Percentiles rank a stretch among this genome's conserved stretches.
Conservation (phyloP, 1,139 yeast species). For the Groenewaldozyma auringiensis region DNA sequence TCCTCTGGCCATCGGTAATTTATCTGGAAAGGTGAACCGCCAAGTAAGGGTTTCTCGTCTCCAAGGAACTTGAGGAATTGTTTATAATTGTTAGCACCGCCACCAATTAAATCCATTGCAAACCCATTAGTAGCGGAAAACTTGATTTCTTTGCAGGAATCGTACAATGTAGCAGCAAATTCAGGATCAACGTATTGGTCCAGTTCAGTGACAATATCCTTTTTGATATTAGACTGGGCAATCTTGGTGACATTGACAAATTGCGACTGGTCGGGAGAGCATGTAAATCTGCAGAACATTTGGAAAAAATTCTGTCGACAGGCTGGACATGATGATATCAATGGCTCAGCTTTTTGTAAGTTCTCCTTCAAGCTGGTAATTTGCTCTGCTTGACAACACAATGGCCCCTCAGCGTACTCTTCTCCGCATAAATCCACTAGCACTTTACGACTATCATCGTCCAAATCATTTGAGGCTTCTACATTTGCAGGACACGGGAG, state of each 20-base stretch:
- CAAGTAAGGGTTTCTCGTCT: slow-evolving; percentile 85
- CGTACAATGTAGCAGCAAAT: slow-evolving; percentile 60
- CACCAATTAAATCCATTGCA: slow-evolving; percentile 96
- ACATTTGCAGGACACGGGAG: slow-evolving; percentile 67
- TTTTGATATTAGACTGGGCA: slow-evolving; percentile 46
- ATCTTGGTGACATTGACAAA: slow-evolving; percentile 63
- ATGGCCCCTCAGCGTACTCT: slow-evolving; percentile 42
- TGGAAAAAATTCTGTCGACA: slow-evolving; percentile 79
- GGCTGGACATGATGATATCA: slow-evolving; percentile 92
- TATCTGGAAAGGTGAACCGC: slow-evolving; percentile 95
- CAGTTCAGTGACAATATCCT: slow-evolving; percentile 62
- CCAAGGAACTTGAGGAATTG: slow-evolving; percentile 83
- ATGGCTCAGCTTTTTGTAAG: slow-evolving; percentile 64
- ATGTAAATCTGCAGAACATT: slow-evolving; percentile 81
- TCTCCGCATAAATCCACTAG: slow-evolving; percentile 65
- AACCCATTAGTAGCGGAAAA: slow-evolving; percentile 92
- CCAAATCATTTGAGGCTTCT: slow-evolving; percentile 39
- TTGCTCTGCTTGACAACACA: slow-evolving; percentile 53
- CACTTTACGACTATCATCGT: slow-evolving; percentile 39
- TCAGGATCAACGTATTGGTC: slow-evolving; percentile 52
- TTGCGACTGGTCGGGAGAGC: slow-evolving; percentile 74
- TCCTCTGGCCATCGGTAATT: slow-evolving; percentile 47
- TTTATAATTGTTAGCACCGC: slow-evolving; percentile 73
- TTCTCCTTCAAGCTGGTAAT: slow-evolving; percentile 42
- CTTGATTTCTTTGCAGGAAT: slow-evolving; percentile 83